Conservation (phyloP, 1,139 yeast genomes). For the Pichia sp. region DNA sequence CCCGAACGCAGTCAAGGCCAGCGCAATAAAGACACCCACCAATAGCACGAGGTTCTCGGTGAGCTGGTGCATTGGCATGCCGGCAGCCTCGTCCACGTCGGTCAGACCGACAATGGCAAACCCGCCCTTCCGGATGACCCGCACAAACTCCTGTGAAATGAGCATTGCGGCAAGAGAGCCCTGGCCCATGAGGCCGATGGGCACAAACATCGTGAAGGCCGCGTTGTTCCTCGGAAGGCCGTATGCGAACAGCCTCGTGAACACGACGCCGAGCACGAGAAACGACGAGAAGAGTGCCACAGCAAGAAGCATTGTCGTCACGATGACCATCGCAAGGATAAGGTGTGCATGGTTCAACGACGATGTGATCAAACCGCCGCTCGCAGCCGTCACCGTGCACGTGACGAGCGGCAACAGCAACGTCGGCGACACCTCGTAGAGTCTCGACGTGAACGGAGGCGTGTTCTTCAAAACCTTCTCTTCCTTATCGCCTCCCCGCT, state of each 20-base stretch:
- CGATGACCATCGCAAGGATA: constrained; percentile 49
- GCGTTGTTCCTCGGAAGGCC: constrained; percentile 51
- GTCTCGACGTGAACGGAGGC: background rate
- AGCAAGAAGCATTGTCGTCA: constrained; percentile 61
- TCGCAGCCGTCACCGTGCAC: constrained; percentile 66
- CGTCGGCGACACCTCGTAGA: background rate
- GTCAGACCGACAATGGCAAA: constrained; percentile 17
- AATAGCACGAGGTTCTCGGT: constrained; percentile 18
- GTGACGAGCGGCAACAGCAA: constrained; percentile 42
- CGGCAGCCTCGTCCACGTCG: constrained; percentile 1
- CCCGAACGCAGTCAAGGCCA: constrained; percentile 49
- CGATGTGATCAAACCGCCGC: constrained; percentile 53
- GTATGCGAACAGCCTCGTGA: constrained; percentile 53
- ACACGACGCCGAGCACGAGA: constrained; percentile 52
- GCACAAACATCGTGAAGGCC: constrained; percentile 54
- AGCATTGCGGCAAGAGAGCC: constrained; percentile 66
- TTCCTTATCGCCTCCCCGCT: background rate
- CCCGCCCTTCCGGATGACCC: constrained; percentile 18
- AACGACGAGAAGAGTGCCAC: constrained; percentile 63
- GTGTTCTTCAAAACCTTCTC: constrained; percentile 32
- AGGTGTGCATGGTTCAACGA: constrained; percentile 34
- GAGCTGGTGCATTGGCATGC: constrained; percentile 16
- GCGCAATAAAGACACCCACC: constrained; percentile 33
- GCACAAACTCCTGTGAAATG: constrained; percentile 20
- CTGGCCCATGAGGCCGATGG: constrained; percentile 75